Base-by-base conservation (phyloP, 2,329 filamentous ascomycete species). In the Fusarium sp. region DNA sequence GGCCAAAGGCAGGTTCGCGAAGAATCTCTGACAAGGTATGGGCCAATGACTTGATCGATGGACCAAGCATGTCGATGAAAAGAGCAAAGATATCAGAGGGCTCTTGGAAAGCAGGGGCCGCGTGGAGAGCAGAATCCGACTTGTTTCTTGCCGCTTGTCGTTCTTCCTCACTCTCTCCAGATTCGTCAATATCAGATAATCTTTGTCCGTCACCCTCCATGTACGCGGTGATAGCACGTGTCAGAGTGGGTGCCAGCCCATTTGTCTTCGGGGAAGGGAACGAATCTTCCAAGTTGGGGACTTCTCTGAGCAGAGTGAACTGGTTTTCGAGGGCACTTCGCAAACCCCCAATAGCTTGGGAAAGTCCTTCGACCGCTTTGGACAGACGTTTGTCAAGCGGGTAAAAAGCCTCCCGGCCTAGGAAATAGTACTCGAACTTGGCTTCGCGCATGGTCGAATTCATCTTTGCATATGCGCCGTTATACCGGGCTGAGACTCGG, bases 21-120 rank as follows among this genome's bases (percentile, higher is more conserved):
- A 99, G 87, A 11, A 97, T 94, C 76, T 97, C 91, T 13, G 94
- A 93, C 39, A 99, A 81, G 0, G 96, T 98, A 73, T 92, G 96
- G 4, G 94, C 93, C n/a, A 99, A 82, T 0, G 95, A 98, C 79
- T 97, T 97, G 90, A 98, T 97, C 0, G 95, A 96, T 2, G 96
- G 96, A 0, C 96, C 96, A 22, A 99, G 84, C 70, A 96, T 89
- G 20, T 87, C 85, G 63, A 99, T 97, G 78, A 98, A 99, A 7
- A 95, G 86, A 13, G 94, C 90, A 77, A 98, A 98, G 69, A 98
- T 97, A 61, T 97, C 94, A 0, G 92, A 89, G 1, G 95, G 90
- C 3, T 88, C 87, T 38, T 83, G 84, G 60, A 89, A 87, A 1
- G 80, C 74, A 5, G 81, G 80, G 20, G 67, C 73, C 31, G 58